Base-by-base conservation (phyloP, 140 eudicot genomes). In the Ambrosia hybrid region DNA sequence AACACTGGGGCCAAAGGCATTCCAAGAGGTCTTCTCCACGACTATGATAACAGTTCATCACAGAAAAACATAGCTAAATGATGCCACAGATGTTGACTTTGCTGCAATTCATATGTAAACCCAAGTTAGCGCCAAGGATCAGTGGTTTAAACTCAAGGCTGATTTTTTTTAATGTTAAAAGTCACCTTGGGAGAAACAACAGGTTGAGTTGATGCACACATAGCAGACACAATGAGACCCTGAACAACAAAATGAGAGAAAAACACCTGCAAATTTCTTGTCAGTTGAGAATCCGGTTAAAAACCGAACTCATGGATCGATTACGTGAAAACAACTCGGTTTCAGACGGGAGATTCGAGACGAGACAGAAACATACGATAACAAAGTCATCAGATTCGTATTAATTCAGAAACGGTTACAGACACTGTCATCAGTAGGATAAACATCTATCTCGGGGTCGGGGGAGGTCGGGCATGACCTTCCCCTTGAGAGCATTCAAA, bases 61-160 rank as follows among this genome's bases (percentile, higher is more conserved):
- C 99, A 96, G 88, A 93, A 93, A 78, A 93, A 93, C 99, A 93
- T 93, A 0, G 99, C 96, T 67, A 93, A 66, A 77, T 93, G 99
- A 81, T 93, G 90, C 97, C 97, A 93, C 41, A 93, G 53, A 72
- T 90, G 99, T 76, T 90, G 89, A 70, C 81, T 88, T 93, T 93
- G 99, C 99, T 93, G 96, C 81, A 87, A 59, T 57, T 16, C 13
- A 34, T 45, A 71, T 72, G 67, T 64, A 7, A 55, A 65, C 38
- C 17, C 55, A 21, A 45, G 3, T 72, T 13, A 67, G 21, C 76
- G 8, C 38, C 49, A 72, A 45, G 49, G 46, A 45, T 45, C 59
- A 61, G 33, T 57, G 68, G 7, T 51, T 68, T 13, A 41, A 41
- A 6, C 46, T 41, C 6, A 41, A 45, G 39, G 57, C 36, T 66